These are phyloP conservation scores for Graphiopsis chlorocephala DNA, from an alignment of 2,329 filamentous ascomycete genomes.

Conservation along the genomic window DNA sequence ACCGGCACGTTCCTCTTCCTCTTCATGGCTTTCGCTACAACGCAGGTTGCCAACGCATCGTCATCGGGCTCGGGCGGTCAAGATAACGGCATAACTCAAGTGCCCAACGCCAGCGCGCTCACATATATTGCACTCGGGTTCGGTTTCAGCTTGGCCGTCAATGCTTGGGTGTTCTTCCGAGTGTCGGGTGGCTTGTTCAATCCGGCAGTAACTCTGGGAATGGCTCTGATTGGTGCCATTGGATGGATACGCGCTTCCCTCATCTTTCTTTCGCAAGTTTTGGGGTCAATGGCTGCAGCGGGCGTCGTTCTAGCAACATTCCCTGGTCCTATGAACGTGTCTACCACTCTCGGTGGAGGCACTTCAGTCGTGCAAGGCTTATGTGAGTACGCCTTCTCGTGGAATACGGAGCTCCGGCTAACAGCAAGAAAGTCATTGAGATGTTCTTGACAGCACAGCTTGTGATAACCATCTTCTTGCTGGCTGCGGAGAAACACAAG, in stretches of 20 bases:
- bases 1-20: constrained; percentile 48
- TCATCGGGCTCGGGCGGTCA: constrained; percentile 22
- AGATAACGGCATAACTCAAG: constrained; percentile 26
- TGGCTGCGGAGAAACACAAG: constrained; percentile 44
- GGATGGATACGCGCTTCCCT: constrained; percentile 43
- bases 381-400: constrained; percentile 25
- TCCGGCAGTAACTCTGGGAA: constrained; percentile 46
- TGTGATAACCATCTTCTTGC: constrained; percentile 49
- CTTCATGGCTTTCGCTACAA: constrained; percentile 41
- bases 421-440: constrained; percentile 39
- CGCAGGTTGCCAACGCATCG: constrained; percentile 41
- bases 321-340: constrained; percentile 45
- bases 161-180: constrained; percentile 46
- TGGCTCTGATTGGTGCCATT: constrained; percentile 49
- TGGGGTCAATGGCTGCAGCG: constrained; percentile 46
- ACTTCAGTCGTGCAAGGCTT: constrained; percentile 46
- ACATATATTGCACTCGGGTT: constrained; percentile 42
- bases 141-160: constrained; percentile 44
- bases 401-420: not conserved
- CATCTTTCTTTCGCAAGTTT: constrained; percentile 45
- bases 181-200: constrained; percentile 42
- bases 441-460: constrained; percentile 51
- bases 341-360: constrained; percentile 42
- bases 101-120: constrained; percentile 36
- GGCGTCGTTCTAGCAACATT: constrained; percentile 45